These are phyloP conservation scores for Ophioceras dolichostomum DNA, from an alignment of 2,329 filamentous ascomycete genomes.

Conservation along the genomic window DNA sequence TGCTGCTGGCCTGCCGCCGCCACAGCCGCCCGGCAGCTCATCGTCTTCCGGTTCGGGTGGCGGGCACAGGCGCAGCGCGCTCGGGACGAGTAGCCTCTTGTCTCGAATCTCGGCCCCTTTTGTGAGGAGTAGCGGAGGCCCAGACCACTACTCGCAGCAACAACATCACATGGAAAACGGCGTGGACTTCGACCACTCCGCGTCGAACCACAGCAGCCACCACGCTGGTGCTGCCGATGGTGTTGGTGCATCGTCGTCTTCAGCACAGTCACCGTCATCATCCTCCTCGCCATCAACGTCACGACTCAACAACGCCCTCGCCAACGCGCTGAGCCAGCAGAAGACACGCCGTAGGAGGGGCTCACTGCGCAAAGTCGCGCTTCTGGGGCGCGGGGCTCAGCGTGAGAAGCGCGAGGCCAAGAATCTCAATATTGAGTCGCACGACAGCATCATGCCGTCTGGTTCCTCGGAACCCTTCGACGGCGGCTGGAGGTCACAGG, in stretches of 20 bases:
- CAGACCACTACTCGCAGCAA: too few relatives aligned
- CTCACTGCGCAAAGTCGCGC: slow-evolving; percentile 75
- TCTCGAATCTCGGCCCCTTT: slow-evolving; percentile 1
- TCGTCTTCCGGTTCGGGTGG: too few relatives aligned
- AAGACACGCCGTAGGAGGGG: slow-evolving; percentile 62
- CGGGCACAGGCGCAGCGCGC: slow-evolving; percentile 1
- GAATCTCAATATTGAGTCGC: slow-evolving; percentile 7
- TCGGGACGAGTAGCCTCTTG: not conserved
- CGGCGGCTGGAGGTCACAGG: not conserved
- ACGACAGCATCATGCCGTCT: not conserved
- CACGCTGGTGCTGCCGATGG: not conserved
- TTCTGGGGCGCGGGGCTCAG: slow-evolving; percentile 62
- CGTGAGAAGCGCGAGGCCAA: slow-evolving; percentile 39
- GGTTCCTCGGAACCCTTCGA: too few relatives aligned
- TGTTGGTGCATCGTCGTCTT: not conserved
- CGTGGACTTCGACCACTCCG: too few relatives aligned
- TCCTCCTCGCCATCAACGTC: too few relatives aligned
- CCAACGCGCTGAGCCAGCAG: slow-evolving; percentile 27
- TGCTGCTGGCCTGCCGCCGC: slow-evolving; percentile 1
- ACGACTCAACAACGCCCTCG: slow-evolving; percentile 5
- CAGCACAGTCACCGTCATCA: too few relatives aligned
- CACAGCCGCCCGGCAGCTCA: too few relatives aligned
- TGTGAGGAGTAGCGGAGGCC: too few relatives aligned
- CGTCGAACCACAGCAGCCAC: too few relatives aligned
- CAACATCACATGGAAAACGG: too few relatives aligned